Base-by-base conservation (phyloP, 805 yeast species). In the Ogataea pilisensis region DNA sequence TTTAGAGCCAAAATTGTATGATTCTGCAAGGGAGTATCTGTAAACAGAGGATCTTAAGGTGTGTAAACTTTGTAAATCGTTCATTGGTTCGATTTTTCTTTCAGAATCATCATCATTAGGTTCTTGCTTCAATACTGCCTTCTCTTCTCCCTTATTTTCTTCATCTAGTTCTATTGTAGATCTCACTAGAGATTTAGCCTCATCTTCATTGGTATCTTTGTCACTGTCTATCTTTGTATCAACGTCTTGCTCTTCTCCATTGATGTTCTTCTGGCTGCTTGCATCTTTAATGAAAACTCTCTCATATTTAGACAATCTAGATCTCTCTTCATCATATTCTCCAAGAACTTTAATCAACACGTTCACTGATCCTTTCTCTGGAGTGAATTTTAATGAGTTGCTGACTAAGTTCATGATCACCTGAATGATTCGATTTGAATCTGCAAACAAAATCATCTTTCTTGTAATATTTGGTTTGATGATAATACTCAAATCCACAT, bases 381-480 rank as follows among this genome's bases (percentile, higher is more conserved):
- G 96, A 0, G 98, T 90, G 54, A 93, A 93, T 60, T 93, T 93
- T 53, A 93, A 68, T 0, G 95, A 81, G 63, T 93, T 91, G 14
- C 95, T 83, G 8, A 91, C 93, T 41, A 93, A 68, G 55, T 93
- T 93, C 90, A 91, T 89, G 6, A 91, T 81, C 37, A 93, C 83
- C 61, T 91, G 99, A 41, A 87, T 78, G 31, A 93, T 85, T 57
- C 98, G 71, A 61, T 88, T 89, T 8, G 93, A 79, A 62, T 91
- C 99, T 2, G 96, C 98, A 63, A 72, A 78, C 7, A 91, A 64
- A 2, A 87, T 74, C 70, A 85, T 74, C 46, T 75, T 75, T 43
- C 84, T 69, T 37, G 76, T 63, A 12, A 65, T 62, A 48, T 76
- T 75, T 5, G 96, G 95, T 28, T 66, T 71, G 13, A 89, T 58